Conservation (phyloP, 371 early-diverging fungal genomes). For the Entomophthora muscae region DNA sequence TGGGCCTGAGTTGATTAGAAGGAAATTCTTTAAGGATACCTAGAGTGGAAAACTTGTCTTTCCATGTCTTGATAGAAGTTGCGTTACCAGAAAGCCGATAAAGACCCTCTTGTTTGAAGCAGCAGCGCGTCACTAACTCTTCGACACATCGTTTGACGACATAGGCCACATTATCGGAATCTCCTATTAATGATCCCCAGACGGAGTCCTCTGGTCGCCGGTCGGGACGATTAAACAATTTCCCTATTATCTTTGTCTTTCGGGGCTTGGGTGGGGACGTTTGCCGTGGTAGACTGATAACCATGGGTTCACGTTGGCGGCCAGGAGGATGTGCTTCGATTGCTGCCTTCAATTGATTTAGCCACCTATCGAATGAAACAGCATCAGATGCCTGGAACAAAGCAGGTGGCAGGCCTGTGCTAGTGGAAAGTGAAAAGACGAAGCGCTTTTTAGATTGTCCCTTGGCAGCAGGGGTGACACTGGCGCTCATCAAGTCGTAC, state of each 20-base stretch:
- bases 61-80: constrained; percentile 20
- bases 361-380: background rate
- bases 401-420: background rate
- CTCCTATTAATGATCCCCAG: background rate
- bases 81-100: constrained; percentile 35
- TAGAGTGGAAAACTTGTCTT: constrained; percentile 15
- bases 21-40: background rate
- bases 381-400: background rate
- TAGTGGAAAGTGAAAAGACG: constrained; percentile 1
- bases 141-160: constrained; percentile 4
- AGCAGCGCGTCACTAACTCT: background rate
- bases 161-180: background rate
- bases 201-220: background rate
- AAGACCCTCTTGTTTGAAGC: constrained; percentile 18
- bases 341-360: background rate
- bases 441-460: constrained; percentile 3
- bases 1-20: background rate
- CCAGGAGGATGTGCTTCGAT: background rate
- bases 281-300: background rate
- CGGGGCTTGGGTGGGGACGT: background rate
- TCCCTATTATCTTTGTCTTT: background rate
- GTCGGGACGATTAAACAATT: background rate
- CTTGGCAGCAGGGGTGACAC: background rate
- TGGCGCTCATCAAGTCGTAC: background rate
- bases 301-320: background rate